These are phyloP conservation scores for Coemansia umbellata DNA, from an alignment of 192 early-diverging fungal species.

Conservation along the genomic window DNA sequence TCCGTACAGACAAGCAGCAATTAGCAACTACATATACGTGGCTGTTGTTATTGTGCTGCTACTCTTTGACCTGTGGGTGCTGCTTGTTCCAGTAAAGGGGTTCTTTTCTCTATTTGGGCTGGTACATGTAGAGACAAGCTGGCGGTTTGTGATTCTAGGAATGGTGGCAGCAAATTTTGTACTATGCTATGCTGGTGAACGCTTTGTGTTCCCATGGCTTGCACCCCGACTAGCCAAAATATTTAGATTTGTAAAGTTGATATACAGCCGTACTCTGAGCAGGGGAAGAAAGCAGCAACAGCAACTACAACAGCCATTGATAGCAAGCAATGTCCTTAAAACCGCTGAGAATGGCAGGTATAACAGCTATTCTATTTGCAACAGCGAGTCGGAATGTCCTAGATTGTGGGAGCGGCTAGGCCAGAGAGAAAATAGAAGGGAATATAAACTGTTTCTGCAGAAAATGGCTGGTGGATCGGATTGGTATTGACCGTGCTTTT, in stretches of 20 bases:
- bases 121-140: constrained; percentile 13
- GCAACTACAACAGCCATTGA: background rate
- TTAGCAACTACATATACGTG: constrained; percentile 58
- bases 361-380: background rate
- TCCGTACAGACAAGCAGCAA: constrained; percentile 83
- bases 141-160: constrained; percentile 33
- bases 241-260: constrained; percentile 3
- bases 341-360: background rate
- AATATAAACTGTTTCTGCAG: constrained; percentile 28
- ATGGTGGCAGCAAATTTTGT: constrained; percentile 41
- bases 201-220: constrained; percentile 33
- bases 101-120: constrained; percentile 30
- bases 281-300: background rate
- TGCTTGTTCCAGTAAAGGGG: constrained; percentile 28
- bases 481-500: constrained; percentile 15
- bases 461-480: constrained; percentile 14
- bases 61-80: constrained; percentile 37
- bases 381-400: background rate
- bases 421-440: constrained; percentile 24
- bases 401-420: constrained; percentile 32
- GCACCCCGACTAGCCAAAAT: constrained; percentile 23
- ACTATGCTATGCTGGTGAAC: constrained; percentile 30
- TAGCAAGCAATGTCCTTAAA: background rate
- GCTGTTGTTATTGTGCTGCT: constrained; percentile 13
- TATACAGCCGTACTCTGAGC: background rate